Evolutionary conservation across 148 eudicot genomes (phyloP), one percentile per base, ranked within the genome.

Genomic region (Nepenthes mirabilis): DNA sequence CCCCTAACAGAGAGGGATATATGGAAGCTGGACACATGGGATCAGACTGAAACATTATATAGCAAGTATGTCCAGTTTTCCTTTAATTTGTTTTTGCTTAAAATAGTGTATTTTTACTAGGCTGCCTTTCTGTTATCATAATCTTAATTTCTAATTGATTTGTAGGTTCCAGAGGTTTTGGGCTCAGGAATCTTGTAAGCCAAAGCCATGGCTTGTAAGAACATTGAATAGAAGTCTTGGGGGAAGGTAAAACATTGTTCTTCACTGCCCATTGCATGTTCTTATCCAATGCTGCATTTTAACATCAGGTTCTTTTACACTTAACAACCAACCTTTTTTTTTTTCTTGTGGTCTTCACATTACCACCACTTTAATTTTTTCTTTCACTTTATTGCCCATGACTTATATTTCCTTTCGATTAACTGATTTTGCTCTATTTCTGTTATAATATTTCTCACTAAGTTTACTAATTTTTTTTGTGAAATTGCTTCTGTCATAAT

Each of bases 1-100:
- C 98, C 98, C 12, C 86, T 93, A 59, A 88, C 95, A 7, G 98
- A 93, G 72, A 93, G 82, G 68, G 98, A 93, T 86, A 74, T 93
- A 5, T 93, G 98, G 98, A 81, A 86, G 75, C 83, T 93, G 62
- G 98, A 93, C 74, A 77, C 87, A 11, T 88, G 96, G 98, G 98
- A 93, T 59, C 74, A 60, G 59, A 88, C 95, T 55, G 95, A 93
- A 79, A 88, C 91, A 47, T 88, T 93, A 67, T 75, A 80, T 49
- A 84, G 60, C 80, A 76, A 73, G 98, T 88, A 68, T 23, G 79
- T 66, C 56, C 23, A 23, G 23, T 47, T 62, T 50, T 51, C 57
- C 57, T 47, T 35, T 37, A 35, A 23, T 51, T 3, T 11, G 9
- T 53, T 49, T 49, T 49, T 6, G 13, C 3, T 2, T 11, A 49